Evolutionary conservation across 2,329 filamentous ascomycete species (phyloP), one percentile per base, ranked within the genome.

Genomic region (Raffaelea albimanens): DNA sequence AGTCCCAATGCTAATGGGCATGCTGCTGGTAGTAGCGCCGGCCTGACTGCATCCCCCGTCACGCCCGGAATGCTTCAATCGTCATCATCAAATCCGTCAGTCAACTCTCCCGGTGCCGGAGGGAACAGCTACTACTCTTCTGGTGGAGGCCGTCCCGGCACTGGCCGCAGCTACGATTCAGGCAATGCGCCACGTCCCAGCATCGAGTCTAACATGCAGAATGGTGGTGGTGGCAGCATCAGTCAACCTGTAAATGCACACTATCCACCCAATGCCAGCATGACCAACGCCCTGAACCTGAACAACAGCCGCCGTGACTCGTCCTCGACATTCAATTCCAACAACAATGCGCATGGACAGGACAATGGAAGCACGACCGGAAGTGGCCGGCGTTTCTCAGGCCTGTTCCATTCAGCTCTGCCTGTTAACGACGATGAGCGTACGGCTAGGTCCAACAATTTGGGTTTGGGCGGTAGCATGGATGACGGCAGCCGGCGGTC

Each of bases 401-500:
- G 83, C 5, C 69, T 95, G 20, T 95, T 95, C 68, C 87, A 87
- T 51, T 95, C 89, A 1, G 89, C 89, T 5, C 77, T 95, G 61
- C 89, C 89, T 2, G 76, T 90, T 68, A 77, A 82, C 1, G 87
- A 94, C 56, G 74, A 72, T 2, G 76, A 19, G 14, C 11, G 25
- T 14, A 13, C 19, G n/a, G 22, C 33, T 10, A 2, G 13, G 31
- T n/a, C n/a, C n/a, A n/a, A n/a, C 33, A 75, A 40, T 71, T 71
- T 47, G 73, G 65, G 55, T 67, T 64, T 53, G 65, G 42, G 20
- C 22, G n/a, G 45, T 25, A n/a, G 18, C 20, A 38, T 22, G 3
- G 48, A 49, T 21, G 38, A 45, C 23, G 20, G 33, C 40, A 48
- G 46, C 45, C 45, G 31, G 19, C 52, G 70, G 45, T 75, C 77